phyloP scores from a whole-genome alignment of 116 monocot species.

The Iris pallida region DNA sequence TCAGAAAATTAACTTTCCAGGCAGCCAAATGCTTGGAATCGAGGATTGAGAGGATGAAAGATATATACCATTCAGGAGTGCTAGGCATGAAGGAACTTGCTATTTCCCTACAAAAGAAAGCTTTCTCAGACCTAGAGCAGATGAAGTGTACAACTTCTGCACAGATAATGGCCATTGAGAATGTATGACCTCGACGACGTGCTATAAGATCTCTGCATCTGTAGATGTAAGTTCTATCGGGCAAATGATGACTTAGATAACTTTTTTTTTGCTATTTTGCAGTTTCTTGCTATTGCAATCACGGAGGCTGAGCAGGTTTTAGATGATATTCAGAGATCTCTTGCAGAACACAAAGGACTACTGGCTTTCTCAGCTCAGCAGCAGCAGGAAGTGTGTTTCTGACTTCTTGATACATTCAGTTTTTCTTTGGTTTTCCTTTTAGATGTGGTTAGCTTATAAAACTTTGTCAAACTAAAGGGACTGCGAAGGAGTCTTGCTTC shows the following conservation, averaged over 20 bases:
- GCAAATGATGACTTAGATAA: not conserved
- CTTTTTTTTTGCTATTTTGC: constrained; percentile 5
- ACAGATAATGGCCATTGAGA: constrained; percentile 38
- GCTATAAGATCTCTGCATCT: not conserved
- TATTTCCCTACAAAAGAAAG: constrained; percentile 26
- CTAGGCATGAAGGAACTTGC: constrained; percentile 40
- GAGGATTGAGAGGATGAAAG: constrained; percentile 45
- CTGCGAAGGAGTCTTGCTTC: constrained; percentile 42
- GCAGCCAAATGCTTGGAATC: constrained; percentile 39
- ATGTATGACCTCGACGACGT: constrained; percentile 29
- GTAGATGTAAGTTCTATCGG: not conserved
- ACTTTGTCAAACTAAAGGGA: constrained; percentile 25
- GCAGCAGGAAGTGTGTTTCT: constrained; percentile 43
- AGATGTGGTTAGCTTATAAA: not conserved
- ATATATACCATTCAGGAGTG: constrained; percentile 39
- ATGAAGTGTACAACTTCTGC: constrained; percentile 24
- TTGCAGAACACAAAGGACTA: constrained; percentile 45
- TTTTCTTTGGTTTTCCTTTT: not conserved
- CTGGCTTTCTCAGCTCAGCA: constrained; percentile 37
- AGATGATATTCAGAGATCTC: constrained; percentile 33
- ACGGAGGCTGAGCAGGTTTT: constrained; percentile 56
- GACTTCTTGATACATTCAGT: not conserved
- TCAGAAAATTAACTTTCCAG: constrained; percentile 13
- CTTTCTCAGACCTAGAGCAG: constrained; percentile 33
- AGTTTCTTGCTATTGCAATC: constrained; percentile 51